Base-by-base conservation (phyloP, 768 basidiomycete species). In the Multifurca ochricompacta region DNA sequence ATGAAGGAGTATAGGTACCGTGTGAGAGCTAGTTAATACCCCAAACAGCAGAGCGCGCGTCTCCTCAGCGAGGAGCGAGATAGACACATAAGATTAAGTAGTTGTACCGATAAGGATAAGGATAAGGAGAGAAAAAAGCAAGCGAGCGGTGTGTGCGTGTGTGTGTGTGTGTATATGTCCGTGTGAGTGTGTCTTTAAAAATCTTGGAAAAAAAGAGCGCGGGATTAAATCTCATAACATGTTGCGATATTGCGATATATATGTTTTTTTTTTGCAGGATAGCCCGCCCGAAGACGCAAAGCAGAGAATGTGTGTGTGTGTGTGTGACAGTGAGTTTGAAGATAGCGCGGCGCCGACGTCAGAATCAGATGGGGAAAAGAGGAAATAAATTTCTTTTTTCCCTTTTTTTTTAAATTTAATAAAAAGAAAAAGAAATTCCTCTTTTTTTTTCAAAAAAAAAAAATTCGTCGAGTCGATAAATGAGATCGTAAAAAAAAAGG, bases 321-420 rank as follows among this genome's bases (percentile, higher is more conserved):
- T 13, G 13, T 21, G 25, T 21, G 40, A 41, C 13, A 23, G 40
- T 27, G 41, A 42, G 41, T 14, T 21, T 42, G 45, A 36, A 56
- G 48, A 56, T 37, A 49, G 54, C 42, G 34, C 35, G 48, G 30
- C 32, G 36, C 35, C 21, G 36, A 56, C 30, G 48, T 56, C 54
- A 51, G 37, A 14, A 30, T 35, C 42, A 43, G n/a, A 28, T 6
- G 19, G 48, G 21, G 37, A 16, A 37, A 7, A 9, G 23, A 4
- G 31, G 19, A 11, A 19, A 10, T 11, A n/a, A 25, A 34, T n/a
- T n/a, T n/a, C n/a, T n/a, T n/a, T n/a, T n/a, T n/a, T n/a, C n/a
- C n/a, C n/a, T n/a, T n/a, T n/a, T n/a, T n/a, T n/a, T n/a, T n/a
- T n/a, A n/a, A n/a, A n/a, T n/a, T n/a, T n/a, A n/a, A n/a, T n/a